Conservation (phyloP, 805 yeast genomes). For the Saccharomycopsis fodiens region DNA sequence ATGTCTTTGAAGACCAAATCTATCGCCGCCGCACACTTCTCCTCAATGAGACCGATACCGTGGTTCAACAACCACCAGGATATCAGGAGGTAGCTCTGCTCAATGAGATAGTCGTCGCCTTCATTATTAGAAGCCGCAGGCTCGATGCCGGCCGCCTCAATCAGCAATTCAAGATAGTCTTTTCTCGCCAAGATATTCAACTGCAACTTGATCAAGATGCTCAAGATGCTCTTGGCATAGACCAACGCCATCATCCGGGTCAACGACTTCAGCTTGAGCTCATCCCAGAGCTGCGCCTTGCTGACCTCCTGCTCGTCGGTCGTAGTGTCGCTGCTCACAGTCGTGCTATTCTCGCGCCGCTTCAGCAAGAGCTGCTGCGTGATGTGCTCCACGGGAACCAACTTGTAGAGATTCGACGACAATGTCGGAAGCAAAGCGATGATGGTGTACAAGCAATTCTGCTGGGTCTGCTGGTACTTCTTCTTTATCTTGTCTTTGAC, state of each 20-base stretch:
- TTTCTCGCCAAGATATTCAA: slow-evolving; percentile 82
- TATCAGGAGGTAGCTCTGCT: slow-evolving; percentile 76
- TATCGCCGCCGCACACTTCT: slow-evolving; percentile 49
- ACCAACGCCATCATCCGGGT: slow-evolving; percentile 65
- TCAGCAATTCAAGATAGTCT: slow-evolving; percentile 74
- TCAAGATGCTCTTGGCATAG: slow-evolving; percentile 59
- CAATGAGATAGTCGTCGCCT: slow-evolving; percentile 45
- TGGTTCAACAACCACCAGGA: slow-evolving; percentile 92
- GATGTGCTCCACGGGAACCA: slow-evolving; percentile 63
- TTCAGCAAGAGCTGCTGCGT: slow-evolving; percentile 48
- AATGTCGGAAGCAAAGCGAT: slow-evolving; percentile 76
- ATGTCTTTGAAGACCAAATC: slow-evolving; percentile 50
- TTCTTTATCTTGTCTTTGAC: slow-evolving; percentile 66
- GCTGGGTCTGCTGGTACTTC: slow-evolving; percentile 85
- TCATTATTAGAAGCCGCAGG: slow-evolving; percentile 12
- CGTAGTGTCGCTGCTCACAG: slow-evolving; percentile 1
- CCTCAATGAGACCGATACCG: slow-evolving; percentile 63
- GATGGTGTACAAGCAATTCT: slow-evolving; percentile 79
- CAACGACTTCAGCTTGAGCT: slow-evolving; percentile 66
- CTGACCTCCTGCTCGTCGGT: background rate
- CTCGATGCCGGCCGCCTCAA: slow-evolving; percentile 51
- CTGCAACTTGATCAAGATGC: slow-evolving; percentile 78
- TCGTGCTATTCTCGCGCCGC: slow-evolving; percentile 42
- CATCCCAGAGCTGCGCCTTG: slow-evolving; percentile 56
- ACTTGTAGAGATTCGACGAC: slow-evolving; percentile 51